phyloP scores from a whole-genome alignment of 306 rosid genomes.

The Prunus padus region DNA sequence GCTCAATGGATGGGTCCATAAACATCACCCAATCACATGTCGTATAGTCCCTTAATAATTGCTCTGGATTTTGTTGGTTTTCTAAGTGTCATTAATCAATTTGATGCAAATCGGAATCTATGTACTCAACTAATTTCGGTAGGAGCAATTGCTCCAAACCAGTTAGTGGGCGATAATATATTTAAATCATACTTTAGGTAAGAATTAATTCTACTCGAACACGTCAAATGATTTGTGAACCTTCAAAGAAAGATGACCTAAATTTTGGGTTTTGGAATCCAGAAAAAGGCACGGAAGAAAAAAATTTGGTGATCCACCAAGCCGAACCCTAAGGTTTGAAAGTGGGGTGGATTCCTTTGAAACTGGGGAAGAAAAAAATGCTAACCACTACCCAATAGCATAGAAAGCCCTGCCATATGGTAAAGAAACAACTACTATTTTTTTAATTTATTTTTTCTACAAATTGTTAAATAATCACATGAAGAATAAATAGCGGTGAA shows the following conservation, averaged over 20 bases:
- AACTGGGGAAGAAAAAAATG: neutral
- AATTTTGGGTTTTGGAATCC: conserved; percentile 19
- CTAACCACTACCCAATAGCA: neutral
- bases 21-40: conserved; percentile 21
- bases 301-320: conserved; percentile 24
- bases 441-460: neutral
- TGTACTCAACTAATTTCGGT: too few relatives aligned
- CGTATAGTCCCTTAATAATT: conserved; percentile 16
- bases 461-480: neutral
- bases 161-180: too few relatives aligned
- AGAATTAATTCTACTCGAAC: neutral
- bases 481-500: neutral
- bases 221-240: neutral
- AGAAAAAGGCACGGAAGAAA: neutral
- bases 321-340: conserved; percentile 4
- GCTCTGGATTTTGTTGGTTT: neutral
- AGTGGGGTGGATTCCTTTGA: conserved; percentile 15
- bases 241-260: conserved; percentile 4
- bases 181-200: neutral
- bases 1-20: conserved; percentile 9
- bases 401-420: neutral
- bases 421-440: neutral
- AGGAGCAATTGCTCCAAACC: too few relatives aligned
- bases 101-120: neutral
- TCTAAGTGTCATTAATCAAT: neutral